Conservation (phyloP, 108 stramenopile species). For the Fragilaria radians region DNA sequence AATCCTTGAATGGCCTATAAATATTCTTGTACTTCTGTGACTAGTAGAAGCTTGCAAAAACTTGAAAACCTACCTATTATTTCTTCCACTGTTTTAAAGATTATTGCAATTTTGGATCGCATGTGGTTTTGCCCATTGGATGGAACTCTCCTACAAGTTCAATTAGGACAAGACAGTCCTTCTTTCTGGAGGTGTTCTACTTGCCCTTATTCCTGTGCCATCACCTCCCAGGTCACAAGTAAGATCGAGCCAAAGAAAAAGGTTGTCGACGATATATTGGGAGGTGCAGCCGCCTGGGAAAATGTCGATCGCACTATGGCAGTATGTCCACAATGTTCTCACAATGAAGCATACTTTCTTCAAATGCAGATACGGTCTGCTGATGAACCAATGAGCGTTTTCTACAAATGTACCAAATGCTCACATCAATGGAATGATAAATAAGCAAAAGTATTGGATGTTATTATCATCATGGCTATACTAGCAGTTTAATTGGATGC, state of each 20-base stretch:
- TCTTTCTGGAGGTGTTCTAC: conserved; percentile 68
- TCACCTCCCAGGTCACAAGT: conserved; percentile 42
- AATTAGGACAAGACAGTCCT: conserved; percentile 14
- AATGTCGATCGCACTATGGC: conserved; percentile 95
- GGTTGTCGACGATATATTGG: conserved; percentile 94
- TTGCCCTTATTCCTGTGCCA: conserved; percentile 72
- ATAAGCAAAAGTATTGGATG: conserved; percentile 18
- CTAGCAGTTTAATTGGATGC: not conserved
- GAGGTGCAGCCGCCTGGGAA: conserved; percentile 95
- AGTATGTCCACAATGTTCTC: conserved; percentile 81
- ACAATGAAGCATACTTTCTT: conserved; percentile 96
- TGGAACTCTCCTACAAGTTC: conserved; percentile 77
- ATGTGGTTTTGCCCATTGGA: conserved; percentile 91
- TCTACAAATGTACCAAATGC: conserved; percentile 93
- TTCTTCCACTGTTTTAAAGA: too few species aligned
- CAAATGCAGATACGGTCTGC: conserved; percentile 96
- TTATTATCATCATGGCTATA: not conserved
- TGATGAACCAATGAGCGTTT: conserved; percentile 96
- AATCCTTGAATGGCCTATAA: too few species aligned
- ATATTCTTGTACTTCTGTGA: too few species aligned
- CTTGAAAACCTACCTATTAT: too few species aligned
- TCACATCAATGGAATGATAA: conserved; percentile 89
- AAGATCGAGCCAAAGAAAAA: conserved; percentile 67
- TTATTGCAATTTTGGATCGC: too few species aligned
- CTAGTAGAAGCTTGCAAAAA: too few species aligned